Base-by-base conservation (phyloP, 345 rosid species). In the Acer negundo region DNA sequence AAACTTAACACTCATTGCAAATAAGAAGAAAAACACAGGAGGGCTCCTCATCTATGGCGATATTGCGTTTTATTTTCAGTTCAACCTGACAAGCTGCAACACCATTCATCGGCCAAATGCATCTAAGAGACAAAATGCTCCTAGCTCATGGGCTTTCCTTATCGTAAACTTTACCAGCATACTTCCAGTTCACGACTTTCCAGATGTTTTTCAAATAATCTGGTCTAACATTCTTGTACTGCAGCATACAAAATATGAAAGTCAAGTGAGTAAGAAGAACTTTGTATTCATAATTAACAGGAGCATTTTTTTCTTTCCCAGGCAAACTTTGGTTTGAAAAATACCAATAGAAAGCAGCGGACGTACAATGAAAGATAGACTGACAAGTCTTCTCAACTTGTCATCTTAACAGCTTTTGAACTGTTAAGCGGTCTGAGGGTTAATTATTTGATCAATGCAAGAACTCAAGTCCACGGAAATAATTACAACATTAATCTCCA, bases 131-230 rank as follows among this genome's bases (percentile, higher is more conserved):
- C 4, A 6, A 15, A 31, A 42, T 42, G 42, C 69, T 70, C 76
- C 51, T 10, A 77, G 77, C 81, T 87, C 82, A 85, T 46, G 86
- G 74, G 83, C 78, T 79, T 82, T 90, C 93, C 77, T 87, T 89
- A 9, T 86, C 88, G 24, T 90, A 94, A 70, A 89, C 81, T 35
- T 88, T 87, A 70, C 89, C 81, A 0, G 97, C 97, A 82, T 90
- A 89, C 75, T 92, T 92, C 98, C 99, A 96, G 87, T 92, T 90
- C 67, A 96, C 84, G 55, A 95, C 96, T 73, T 87, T 92, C 99
- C 99, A 96, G 56, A 96, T 88, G 86, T 92, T 94, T 92, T 96
- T 96, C 79, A 91, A 84, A 81, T 94, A 96, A 44, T 93, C 96
- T 1, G 97, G 94, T 72, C 91, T 90, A 56, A 87, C 97, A 70